Evolutionary conservation across 1,284 basidiomycete genomes (phyloP).

Genomic region (Pseudozyma sp.): DNA sequence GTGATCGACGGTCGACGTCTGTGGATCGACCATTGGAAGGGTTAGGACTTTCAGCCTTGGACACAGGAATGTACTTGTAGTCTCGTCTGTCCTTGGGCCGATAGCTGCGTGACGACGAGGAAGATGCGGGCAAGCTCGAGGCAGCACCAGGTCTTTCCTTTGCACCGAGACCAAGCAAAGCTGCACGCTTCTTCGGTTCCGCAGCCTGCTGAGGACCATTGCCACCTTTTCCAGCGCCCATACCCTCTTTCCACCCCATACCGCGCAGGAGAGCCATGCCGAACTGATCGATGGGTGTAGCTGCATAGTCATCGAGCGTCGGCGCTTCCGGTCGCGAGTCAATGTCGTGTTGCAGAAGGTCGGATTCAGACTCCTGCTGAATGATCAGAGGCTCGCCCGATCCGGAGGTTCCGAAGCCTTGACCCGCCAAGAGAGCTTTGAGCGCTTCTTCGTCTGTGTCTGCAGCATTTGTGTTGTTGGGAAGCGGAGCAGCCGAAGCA

Average conservation of each 20-base stretch:
- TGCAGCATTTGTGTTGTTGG: neutral
- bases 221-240: conserved; percentile 72
- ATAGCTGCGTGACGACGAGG: conserved; percentile 71
- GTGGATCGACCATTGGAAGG: conserved; percentile 8
- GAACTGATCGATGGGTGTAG: conserved; percentile 90
- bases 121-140: conserved; percentile 9
- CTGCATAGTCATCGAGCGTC: conserved; percentile 85
- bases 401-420: conserved; percentile 1
- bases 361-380: conserved; percentile 51
- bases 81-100: conserved; percentile 71
- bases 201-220: conserved; percentile 56
- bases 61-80: conserved; percentile 80
- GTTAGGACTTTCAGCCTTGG: conserved; percentile 73
- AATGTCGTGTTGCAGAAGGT: conserved; percentile 57
- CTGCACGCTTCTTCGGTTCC: conserved; percentile 60
- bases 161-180: conserved; percentile 63
- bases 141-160: conserved; percentile 50
- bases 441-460: conserved; percentile 46
- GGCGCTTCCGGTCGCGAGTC: conserved; percentile 69
- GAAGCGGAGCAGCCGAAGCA: neutral
- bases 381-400: conserved; percentile 34
- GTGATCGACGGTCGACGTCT: conserved; percentile 6
- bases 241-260: conserved; percentile 94
- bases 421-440: conserved; percentile 46
- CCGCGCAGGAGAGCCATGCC: conserved; percentile 92